Percentiles rank a stretch among this genome's conserved stretches.
Evolutionary conservation across 2,329 filamentous ascomycete genomes (phyloP).

Genomic region (Colletotrichum trifolii): DNA sequence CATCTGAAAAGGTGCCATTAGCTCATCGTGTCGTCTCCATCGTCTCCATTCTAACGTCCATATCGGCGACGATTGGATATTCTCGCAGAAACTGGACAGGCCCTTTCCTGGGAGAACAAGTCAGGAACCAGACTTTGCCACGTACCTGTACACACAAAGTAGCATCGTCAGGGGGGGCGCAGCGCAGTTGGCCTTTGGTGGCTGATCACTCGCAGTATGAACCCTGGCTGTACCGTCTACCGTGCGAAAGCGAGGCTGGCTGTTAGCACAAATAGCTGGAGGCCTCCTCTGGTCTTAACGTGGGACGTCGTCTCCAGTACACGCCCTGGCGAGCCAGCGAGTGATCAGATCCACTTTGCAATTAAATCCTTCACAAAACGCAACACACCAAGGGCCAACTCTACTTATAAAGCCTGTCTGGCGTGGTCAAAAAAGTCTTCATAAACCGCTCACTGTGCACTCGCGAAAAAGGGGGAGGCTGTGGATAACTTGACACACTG

Average conservation of each 20-base stretch:
- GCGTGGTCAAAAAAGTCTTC: conserved; percentile 9
- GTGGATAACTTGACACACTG: conserved; percentile 33
- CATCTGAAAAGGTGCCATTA: conserved; percentile 13
- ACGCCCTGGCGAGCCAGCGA: conserved; percentile 8
- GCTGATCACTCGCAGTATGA: conserved; percentile 21
- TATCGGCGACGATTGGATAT: conserved; percentile 23
- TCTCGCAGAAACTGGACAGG: conserved; percentile 1
- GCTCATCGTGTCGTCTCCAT: neutral
- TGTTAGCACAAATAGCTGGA: conserved; percentile 14
- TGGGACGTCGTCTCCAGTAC: conserved; percentile 1
- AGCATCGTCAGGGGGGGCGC: conserved; percentile 25
- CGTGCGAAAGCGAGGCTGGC: neutral
- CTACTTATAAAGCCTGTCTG: neutral
- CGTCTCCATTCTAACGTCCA: conserved; percentile 8
- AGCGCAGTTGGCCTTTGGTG: conserved; percentile 20
- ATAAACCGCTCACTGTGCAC: conserved; percentile 23
- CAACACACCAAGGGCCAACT: conserved; percentile 26
- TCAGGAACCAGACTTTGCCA: conserved; percentile 28
- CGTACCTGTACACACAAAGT: too few species aligned
- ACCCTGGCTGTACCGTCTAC: conserved; percentile 14
- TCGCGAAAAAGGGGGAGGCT: conserved; percentile 20
- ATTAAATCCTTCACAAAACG: conserved; percentile 33
- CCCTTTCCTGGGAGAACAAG: conserved; percentile 16
- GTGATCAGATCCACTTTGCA: conserved; percentile 33
- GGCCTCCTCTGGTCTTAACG: conserved; percentile 4